Percentiles rank a stretch among this genome's conserved stretches.
Evolutionary conservation across 2,329 filamentous ascomycete species (phyloP).

Genomic region (Ophiocordyceps unilateralis): DNA sequence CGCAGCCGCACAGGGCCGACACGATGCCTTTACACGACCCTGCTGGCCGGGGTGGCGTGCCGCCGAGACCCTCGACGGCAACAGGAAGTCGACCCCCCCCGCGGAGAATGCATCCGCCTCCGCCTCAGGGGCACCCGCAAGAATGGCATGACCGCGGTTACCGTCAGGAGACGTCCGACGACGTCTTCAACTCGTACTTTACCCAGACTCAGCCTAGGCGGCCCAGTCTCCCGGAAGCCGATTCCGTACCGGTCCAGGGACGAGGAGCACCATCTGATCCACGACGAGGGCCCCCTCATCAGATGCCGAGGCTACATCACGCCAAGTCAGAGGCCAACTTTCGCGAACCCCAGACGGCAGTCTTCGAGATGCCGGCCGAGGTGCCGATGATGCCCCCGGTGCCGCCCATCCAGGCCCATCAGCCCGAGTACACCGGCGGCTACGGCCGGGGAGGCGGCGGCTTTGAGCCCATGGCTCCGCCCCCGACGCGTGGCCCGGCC

Average conservation of each 20-base stretch:
- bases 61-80: constrained; percentile 38
- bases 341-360: constrained; percentile 44
- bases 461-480: constrained; percentile 11
- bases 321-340: constrained; percentile 53
- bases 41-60: constrained; percentile 22
- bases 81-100: constrained; percentile 33
- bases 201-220: constrained; percentile 14
- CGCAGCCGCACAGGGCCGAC: constrained; percentile 20
- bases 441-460: constrained; percentile 7
- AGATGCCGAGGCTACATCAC: constrained; percentile 35
- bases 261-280: not conserved
- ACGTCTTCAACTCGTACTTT: constrained; percentile 39
- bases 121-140: constrained; percentile 19
- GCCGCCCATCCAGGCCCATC: constrained; percentile 16
- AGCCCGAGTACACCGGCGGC: constrained; percentile 7
- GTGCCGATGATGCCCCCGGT: constrained; percentile 36
- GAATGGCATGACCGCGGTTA: constrained; percentile 16
- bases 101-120: constrained; percentile 30
- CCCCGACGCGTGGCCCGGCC: constrained; percentile 13
- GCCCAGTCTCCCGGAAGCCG: constrained; percentile 23
- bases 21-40: constrained; percentile 29
- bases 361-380: constrained; percentile 58
- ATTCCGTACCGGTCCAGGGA: constrained; percentile 11
- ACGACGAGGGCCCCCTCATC: constrained; percentile 14
- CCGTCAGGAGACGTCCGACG: constrained; percentile 21